A percentile compares a stretch with the other conserved stretches of the same genome.
Conservation (phyloP, 768 basidiomycete species). For the Hericium rajendrae region DNA sequence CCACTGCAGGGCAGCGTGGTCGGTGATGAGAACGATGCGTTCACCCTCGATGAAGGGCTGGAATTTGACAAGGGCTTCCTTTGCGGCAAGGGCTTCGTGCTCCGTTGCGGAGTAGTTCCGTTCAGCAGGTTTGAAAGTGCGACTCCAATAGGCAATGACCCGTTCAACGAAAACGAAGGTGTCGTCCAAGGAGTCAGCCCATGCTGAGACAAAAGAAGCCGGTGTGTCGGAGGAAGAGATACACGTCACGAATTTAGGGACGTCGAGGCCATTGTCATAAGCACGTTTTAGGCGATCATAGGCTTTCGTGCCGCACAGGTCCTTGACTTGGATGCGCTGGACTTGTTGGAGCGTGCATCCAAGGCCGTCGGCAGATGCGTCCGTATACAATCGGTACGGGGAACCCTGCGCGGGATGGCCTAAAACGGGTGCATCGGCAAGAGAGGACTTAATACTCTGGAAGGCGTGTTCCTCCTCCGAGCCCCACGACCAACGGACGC, state of each 20-base stretch:
- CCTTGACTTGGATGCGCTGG: conserved; percentile 13
- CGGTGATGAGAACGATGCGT: conserved; percentile 17
- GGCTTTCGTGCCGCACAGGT: conserved; percentile 14
- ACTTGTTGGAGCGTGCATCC: conserved; percentile 18
- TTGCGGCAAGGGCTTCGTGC: too few relatives aligned
- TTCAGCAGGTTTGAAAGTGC: conserved; percentile 23
- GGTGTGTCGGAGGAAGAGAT: too few relatives aligned
- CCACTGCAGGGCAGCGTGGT: conserved; percentile 20
- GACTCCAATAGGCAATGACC: conserved; percentile 15
- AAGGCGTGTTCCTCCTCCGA: conserved; percentile 19
- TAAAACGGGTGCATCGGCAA: conserved; percentile 24
- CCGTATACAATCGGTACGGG: conserved; percentile 28
- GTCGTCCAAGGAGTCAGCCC: too few relatives aligned
- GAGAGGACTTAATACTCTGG: conserved; percentile 19
- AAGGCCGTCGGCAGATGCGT: conserved; percentile 19
- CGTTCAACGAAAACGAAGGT: conserved; percentile 13
- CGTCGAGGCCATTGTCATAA: background rate
- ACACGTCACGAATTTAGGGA: background rate
- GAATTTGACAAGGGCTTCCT: too few relatives aligned
- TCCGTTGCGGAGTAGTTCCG: too few relatives aligned
- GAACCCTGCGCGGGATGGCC: conserved; percentile 20
- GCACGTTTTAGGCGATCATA: conserved; percentile 12
- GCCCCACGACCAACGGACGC: conserved; percentile 22
- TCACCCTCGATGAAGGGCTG: too few relatives aligned
- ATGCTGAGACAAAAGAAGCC: too few relatives aligned